These are phyloP conservation scores for Vigna trinervia DNA, from an alignment of 306 rosid species.

Conservation along the genomic window DNA sequence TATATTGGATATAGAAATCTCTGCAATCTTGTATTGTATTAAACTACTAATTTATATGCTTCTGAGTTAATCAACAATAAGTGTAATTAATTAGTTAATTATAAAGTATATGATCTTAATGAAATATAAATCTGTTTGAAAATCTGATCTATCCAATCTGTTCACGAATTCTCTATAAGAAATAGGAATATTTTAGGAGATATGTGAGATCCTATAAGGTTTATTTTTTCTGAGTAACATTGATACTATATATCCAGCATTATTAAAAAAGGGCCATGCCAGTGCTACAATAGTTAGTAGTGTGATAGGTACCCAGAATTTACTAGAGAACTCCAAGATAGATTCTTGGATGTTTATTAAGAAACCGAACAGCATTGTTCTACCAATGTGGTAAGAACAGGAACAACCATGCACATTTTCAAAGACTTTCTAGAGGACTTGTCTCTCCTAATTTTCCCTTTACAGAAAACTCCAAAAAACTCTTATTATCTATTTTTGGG, in stretches of 20 bases:
- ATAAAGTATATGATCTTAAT: not conserved
- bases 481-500: no score
- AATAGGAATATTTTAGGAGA: not conserved
- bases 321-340: no score
- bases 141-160: not conserved
- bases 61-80: slow-evolving; percentile 12
- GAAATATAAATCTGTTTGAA: not conserved
- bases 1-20: not conserved
- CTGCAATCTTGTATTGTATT: slow-evolving; percentile 18
- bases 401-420: no score
- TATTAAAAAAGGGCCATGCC: no score
- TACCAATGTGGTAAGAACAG: no score
- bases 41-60: not conserved
- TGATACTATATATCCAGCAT: not conserved
- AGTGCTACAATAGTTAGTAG: no score
- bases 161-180: slow-evolving; percentile 1
- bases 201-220: not conserved
- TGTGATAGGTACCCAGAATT: no score
- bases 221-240: not conserved
- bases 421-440: no score
- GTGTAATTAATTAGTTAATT: not conserved
- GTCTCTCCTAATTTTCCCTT: no score
- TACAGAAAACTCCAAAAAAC: no score
- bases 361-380: no score
- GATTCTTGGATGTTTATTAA: no score